A percentile compares a stretch with the other conserved stretches of the same genome.
These are phyloP conservation scores for Alternaria brassicicola DNA, from an alignment of 2,329 filamentous ascomycete genomes.

Conservation along the genomic window DNA sequence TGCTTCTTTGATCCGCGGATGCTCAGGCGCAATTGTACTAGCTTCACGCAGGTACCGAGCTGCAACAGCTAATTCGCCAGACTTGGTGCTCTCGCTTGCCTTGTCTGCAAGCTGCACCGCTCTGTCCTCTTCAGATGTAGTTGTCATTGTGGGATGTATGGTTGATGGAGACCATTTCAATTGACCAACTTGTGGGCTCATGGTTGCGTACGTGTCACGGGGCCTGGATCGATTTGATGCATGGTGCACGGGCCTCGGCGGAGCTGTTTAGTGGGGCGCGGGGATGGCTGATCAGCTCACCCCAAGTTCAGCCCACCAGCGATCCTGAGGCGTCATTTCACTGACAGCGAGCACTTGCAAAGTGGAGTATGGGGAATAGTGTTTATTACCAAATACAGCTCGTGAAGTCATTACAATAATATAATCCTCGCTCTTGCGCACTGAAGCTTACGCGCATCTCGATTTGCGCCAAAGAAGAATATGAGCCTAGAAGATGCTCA, in stretches of 20 bases:
- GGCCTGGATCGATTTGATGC: constrained; percentile 16
- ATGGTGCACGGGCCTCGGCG: constrained; percentile 25
- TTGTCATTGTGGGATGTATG: constrained; percentile 32
- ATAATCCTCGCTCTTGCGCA: not conserved
- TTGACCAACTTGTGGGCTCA: constrained; percentile 19
- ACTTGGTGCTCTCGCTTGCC: constrained; percentile 34
- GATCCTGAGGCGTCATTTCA: not conserved
- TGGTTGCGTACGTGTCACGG: constrained; percentile 24
- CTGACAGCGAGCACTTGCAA: not conserved
- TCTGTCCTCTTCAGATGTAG: constrained; percentile 36
- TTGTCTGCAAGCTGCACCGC: constrained; percentile 41
- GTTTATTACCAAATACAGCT: constrained; percentile 33
- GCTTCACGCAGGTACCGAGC: constrained; percentile 53
- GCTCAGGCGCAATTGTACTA: constrained; percentile 51
- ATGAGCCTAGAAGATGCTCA: constrained; percentile 27
- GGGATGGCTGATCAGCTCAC: constrained; percentile 7
- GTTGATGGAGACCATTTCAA: constrained; percentile 23
- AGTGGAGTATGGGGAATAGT: not conserved
- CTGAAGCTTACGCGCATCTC: not conserved
- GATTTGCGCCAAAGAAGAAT: not conserved
- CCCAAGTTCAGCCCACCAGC: not conserved
- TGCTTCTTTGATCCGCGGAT: constrained; percentile 49
- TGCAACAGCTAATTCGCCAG: constrained; percentile 48
- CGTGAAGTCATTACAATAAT: constrained; percentile 22
- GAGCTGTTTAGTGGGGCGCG: constrained; percentile 12